phyloP scores from a whole-genome alignment of 129 eudicot genomes.

The Saposhnikovia divaricata region DNA sequence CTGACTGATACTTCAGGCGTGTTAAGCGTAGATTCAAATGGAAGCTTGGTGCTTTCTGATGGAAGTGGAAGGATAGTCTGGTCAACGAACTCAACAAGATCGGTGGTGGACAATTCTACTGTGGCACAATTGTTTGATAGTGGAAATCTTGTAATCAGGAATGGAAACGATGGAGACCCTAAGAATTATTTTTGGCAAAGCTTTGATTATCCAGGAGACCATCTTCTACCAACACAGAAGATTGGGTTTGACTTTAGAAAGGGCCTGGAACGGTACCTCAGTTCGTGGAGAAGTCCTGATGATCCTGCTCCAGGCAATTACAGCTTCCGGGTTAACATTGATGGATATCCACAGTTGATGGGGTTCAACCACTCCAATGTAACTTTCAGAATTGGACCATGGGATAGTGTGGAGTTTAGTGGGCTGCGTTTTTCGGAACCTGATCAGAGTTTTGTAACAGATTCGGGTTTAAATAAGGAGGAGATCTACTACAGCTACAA shows the following conservation, averaged over 20 bases:
- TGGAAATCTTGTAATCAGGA: conserved; percentile 30
- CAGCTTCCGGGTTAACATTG: conserved; percentile 11
- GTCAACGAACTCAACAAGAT: conserved; percentile 15
- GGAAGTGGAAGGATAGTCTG: conserved; percentile 8
- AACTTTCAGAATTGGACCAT: conserved; percentile 27
- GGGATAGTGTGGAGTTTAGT: conserved; percentile 30
- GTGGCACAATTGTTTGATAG: conserved; percentile 20
- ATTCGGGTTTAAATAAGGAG: neutral
- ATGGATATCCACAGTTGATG: conserved; percentile 18
- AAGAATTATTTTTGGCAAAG: conserved; percentile 22
- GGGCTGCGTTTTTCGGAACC: conserved; percentile 10
- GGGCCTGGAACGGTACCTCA: conserved; percentile 14
- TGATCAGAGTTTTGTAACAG: neutral
- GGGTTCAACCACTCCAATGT: conserved; percentile 6
- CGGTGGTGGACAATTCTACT: neutral
- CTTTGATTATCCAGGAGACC: conserved; percentile 17
- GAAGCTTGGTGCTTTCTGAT: conserved; percentile 18
- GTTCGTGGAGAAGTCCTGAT: conserved; percentile 22
- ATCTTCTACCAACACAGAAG: conserved; percentile 22
- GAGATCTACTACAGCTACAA: neutral
- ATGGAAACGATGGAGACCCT: neutral
- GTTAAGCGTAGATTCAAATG: neutral
- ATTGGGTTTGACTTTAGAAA: conserved; percentile 13
- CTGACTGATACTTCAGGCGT: conserved; percentile 10
- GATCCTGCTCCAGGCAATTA: conserved; percentile 25